These are phyloP conservation scores for Rhizopogon hawkerae DNA, from an alignment of 1,284 basidiomycete genomes.

Conservation along the genomic window DNA sequence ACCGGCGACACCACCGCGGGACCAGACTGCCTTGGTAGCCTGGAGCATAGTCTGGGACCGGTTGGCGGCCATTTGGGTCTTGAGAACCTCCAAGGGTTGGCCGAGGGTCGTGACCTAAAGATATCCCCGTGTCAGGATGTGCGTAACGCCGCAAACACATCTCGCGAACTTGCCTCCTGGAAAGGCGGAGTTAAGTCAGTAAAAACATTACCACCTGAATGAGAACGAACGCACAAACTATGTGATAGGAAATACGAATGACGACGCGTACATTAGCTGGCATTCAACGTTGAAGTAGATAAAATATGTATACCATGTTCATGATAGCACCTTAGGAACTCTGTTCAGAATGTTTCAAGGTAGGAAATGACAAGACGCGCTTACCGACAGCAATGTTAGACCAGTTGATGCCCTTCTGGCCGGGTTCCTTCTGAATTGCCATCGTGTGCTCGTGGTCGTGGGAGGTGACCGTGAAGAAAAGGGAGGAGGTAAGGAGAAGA, in stretches of 20 bases:
- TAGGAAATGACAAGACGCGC: constrained; percentile 15
- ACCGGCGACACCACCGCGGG: constrained; percentile 81
- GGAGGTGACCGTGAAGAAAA: constrained; percentile 15
- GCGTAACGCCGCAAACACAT: background rate
- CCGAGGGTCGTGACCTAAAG: constrained; percentile 89
- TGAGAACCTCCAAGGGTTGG: constrained; percentile 96
- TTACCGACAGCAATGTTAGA: constrained; percentile 97
- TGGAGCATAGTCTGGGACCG: constrained; percentile 84
- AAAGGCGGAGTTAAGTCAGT: constrained; percentile 11
- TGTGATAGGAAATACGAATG: background rate
- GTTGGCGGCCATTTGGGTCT: constrained; percentile 98
- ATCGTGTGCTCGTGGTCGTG: constrained; percentile 34
- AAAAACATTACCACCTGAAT: constrained; percentile 15
- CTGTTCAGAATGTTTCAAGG: constrained; percentile 8
- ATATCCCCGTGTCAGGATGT: constrained; percentile 6
- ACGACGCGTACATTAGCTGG: constrained; percentile 7
- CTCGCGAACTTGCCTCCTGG: constrained; percentile 38
- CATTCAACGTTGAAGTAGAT: constrained; percentile 1
- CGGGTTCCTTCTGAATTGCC: constrained; percentile 76
- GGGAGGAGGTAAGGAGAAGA: constrained; percentile 14
- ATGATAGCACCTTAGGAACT: constrained; percentile 74
- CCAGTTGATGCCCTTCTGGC: constrained; percentile 94
- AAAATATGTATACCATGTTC: constrained; percentile 68
- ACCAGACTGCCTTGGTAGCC: constrained; percentile 83
- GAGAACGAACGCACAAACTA: constrained; percentile 22